A percentile compares a stretch with the other conserved stretches of the same genome.
Evolutionary conservation across 1,284 basidiomycete species (phyloP).

Genomic region (Apiotrichum sp.): DNA sequence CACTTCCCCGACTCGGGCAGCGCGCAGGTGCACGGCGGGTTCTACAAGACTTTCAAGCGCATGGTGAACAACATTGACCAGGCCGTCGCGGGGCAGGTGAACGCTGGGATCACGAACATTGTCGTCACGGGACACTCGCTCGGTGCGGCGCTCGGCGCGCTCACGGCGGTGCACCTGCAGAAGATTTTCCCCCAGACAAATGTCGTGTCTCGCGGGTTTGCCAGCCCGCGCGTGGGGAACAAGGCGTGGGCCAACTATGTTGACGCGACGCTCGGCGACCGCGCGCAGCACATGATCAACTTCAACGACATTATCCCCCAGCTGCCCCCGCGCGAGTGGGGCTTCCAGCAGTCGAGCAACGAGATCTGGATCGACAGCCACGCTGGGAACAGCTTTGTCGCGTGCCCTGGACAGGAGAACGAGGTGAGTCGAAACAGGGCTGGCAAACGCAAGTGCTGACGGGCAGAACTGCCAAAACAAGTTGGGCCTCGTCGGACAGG

Average conservation of each 20-base stretch:
- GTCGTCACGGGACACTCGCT: constrained; percentile 24
- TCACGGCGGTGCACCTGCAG: constrained; percentile 7
- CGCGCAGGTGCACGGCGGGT: constrained; percentile 20
- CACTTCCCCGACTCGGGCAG: constrained; percentile 17
- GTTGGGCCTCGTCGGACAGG: neutral
- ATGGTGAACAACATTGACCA: constrained; percentile 6
- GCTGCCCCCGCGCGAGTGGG: constrained; percentile 21
- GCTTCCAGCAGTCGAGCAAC: constrained; percentile 16
- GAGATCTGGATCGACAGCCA: constrained; percentile 19
- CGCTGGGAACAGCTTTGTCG: neutral
- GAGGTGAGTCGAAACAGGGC: neutral
- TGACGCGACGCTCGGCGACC: constrained; percentile 14
- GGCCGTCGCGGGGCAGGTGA: constrained; percentile 1
- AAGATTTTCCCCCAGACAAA: neutral
- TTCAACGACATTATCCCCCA: constrained; percentile 23
- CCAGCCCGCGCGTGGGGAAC: constrained; percentile 24
- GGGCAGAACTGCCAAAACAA: neutral
- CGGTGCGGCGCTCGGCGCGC: constrained; percentile 18
- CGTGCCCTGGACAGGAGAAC: constrained; percentile 25
- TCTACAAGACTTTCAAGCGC: constrained; percentile 20
- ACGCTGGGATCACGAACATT: constrained; percentile 5
- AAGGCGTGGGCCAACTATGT: constrained; percentile 23
- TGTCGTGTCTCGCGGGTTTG: constrained; percentile 17
- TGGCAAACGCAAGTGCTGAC: neutral
- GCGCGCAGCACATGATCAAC: constrained; percentile 22